Evolutionary conservation across 2,329 filamentous ascomycete genomes (phyloP), one percentile per base, ranked within the genome.

Genomic region (Colletotrichum plurivorum): DNA sequence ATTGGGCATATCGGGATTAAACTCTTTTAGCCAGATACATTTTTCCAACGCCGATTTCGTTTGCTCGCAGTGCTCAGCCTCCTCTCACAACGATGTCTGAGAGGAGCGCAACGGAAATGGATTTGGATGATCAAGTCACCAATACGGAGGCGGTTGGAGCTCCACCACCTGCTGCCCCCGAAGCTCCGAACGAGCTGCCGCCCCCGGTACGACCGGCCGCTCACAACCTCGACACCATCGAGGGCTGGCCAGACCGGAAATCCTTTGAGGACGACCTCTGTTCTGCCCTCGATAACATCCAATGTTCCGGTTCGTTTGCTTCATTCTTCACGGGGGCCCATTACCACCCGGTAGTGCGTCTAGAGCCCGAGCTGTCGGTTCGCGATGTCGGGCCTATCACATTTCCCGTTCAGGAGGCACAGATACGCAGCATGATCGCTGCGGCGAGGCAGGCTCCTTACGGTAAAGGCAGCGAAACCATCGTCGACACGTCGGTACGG

Each of bases 401-500:
- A 2, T 46, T 76, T 41, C 78, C 78, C 2, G 70, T 80, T 9
- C 66, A 67, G 13, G 73, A 75, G 22, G 51, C 58, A 2, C 72
- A 74, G 20, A 73, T 75, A 2, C 72, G 67, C 39, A 66, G 74
- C 52, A 48, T 81, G 27, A 75, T 78, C 49, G 70, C 67, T 2
- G 73, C 75, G 59, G 73, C 75, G 9, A 73, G 69, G 3, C 76
- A 78, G 49, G 77, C 77, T 0, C 80, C 83, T 2, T 82, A 75
- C 57, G 80, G 80, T 5, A 82, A 79, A 63, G 81, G 79, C 1
- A 78, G 73, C 22, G 75, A 83, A 9, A 83, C 80, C 4, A 59
- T 82, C 4, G 78, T 84, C 13, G 82, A 85, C 63, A 78, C 77
- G 0, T 46, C 75, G 4, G 79, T 83, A 0, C 77, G 80, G 3